These are phyloP conservation scores for Ceratopteris richardii DNA, from an alignment of 75 land plant species.

Conservation along the genomic window DNA sequence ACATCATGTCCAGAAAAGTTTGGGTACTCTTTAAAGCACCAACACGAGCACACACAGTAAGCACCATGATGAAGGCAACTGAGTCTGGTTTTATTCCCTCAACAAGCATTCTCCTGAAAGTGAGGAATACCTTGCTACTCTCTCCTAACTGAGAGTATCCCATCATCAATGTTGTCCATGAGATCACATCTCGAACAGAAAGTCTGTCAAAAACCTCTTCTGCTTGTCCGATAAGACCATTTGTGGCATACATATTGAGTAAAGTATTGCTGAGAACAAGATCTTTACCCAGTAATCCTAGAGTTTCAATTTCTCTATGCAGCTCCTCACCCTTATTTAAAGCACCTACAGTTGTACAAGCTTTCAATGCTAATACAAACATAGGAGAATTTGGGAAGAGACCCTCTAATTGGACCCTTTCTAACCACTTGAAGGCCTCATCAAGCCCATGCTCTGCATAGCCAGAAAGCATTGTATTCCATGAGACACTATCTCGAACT, in stretches of 20 bases:
- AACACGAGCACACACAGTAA: constrained; percentile 7
- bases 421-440: constrained; percentile 5
- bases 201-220: constrained; percentile 19
- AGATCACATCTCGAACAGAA: constrained; percentile 13
- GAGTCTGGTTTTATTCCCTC: constrained; percentile 21
- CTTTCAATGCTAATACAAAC: background rate
- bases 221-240: constrained; percentile 33
- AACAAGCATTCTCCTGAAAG: constrained; percentile 13
- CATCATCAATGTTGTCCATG: constrained; percentile 20
- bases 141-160: constrained; percentile 18
- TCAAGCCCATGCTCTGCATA: background rate
- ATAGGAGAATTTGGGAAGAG: background rate
- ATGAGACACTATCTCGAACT: background rate
- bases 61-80: constrained; percentile 24
- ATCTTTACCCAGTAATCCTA: constrained; percentile 9
- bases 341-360: background rate
- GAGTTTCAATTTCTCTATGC: background rate
- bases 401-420: background rate
- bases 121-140: constrained; percentile 12
- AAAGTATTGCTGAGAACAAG: constrained; percentile 34
- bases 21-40: constrained; percentile 3
- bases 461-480: constrained; percentile 3
- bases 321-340: constrained; percentile 1
- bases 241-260: constrained; percentile 44
- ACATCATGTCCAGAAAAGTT: constrained; percentile 1